phyloP scores from a whole-genome alignment of 1,284 basidiomycete genomes.

The Phenoliferia sp. region DNA sequence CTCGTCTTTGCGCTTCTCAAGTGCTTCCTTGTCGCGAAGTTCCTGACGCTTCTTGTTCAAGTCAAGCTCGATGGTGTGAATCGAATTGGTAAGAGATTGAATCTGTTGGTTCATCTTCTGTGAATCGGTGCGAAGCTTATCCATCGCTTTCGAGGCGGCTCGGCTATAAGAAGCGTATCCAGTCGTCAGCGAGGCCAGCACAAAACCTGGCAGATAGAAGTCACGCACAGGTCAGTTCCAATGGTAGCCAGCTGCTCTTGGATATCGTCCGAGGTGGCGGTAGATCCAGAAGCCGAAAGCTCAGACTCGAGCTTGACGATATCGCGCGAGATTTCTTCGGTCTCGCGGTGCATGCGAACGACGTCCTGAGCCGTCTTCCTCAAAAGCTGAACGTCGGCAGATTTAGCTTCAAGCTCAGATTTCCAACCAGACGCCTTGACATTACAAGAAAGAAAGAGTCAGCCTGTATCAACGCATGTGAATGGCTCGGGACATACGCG shows the following conservation, averaged over 20 bases:
- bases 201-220: not conserved
- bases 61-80: conserved; percentile 40
- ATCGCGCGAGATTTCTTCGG: conserved; percentile 61
- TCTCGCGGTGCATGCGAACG: conserved; percentile 59
- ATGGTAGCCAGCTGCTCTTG: conserved; percentile 66
- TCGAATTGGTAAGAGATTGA: conserved; percentile 18
- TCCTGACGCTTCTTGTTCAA: conserved; percentile 61
- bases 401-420: conserved; percentile 53
- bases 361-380: conserved; percentile 63
- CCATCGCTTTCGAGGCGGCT: conserved; percentile 13
- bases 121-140: conserved; percentile 25
- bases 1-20: conserved; percentile 56
- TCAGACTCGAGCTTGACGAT: conserved; percentile 63
- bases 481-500: conserved; percentile 24
- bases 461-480: not conserved
- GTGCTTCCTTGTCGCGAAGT: conserved; percentile 57
- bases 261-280: conserved; percentile 77
- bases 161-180: conserved; percentile 4
- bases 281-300: conserved; percentile 60
- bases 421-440: conserved; percentile 40
- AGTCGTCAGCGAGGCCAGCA: not conserved
- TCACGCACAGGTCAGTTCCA: conserved; percentile 60
- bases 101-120: conserved; percentile 12
- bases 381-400: conserved; percentile 59
- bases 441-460: not conserved